Base-by-base conservation (phyloP, 495 filamentous ascomycete genomes). In the Xylaria acuta region DNA sequence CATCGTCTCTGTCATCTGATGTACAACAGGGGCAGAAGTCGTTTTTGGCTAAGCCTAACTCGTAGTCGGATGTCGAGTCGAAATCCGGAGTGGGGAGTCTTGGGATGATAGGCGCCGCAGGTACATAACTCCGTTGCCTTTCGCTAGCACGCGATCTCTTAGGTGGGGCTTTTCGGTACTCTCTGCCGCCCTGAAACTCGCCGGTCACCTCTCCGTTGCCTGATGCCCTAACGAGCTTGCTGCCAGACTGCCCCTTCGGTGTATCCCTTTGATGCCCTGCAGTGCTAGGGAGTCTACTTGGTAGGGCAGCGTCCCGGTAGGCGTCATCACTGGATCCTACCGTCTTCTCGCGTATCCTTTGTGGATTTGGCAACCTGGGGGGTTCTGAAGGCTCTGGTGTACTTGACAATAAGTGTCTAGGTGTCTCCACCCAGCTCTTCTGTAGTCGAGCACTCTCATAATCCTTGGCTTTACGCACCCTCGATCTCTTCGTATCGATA, bases 81-180 rank as follows among this genome's bases (percentile, higher is more conserved):
- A 79, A 69, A 64, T 79, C 75, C 5, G 77, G 77, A 16, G 77
- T 79, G n/a, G 77, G 74, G 12, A 79, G 74, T 51, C 77, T 74
- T 16, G 75, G 71, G 45, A 79, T 76, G 38, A 63, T 64, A 8
- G 77, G 77, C 22, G 77, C 74, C 25, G 53, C 64, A 47, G 77
- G 77, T 9, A 76, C 67, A 47, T 70, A 43, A 25, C 40, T 18
- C 22, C 62, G 64, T 36, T 73, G 51, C 68, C 53, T 73, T 14
- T 74, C 60, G 12, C 49, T 63, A 47, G 36, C 9, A 1, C 51
- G 38, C 25, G 30, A 51, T 30, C 36, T 60, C 49, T 30, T 60
- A 66, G 49, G 38, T 30, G 41, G 25, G 38, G 30, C 16, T 27
- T 60, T 67, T 2, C 30, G 32, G 51, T 47, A 20, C 5, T n/a